Evolutionary conservation across 1,284 basidiomycete genomes (phyloP).

Genomic region (Microbotryum intermedium): DNA sequence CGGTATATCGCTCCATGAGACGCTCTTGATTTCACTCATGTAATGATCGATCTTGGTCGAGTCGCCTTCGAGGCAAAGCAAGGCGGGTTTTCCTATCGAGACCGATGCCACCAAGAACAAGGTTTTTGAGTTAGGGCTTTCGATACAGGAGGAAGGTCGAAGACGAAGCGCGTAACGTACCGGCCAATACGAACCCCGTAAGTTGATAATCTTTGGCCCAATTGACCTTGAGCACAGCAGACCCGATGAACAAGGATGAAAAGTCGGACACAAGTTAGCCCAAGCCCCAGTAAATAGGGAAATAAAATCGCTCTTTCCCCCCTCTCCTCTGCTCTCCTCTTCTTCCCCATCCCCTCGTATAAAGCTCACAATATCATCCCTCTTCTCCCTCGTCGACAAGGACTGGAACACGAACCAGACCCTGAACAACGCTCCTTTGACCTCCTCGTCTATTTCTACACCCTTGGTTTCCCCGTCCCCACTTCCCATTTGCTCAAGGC

Average conservation of each 20-base stretch:
- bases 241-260: background rate
- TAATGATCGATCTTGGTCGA: slow-evolving; percentile 38
- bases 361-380: slow-evolving; percentile 37
- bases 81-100: slow-evolving; percentile 41
- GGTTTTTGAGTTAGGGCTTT: too few species aligned
- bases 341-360: too few species aligned
- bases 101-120: too few species aligned
- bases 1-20: slow-evolving; percentile 44
- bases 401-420: slow-evolving; percentile 35
- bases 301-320: too few species aligned
- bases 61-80: slow-evolving; percentile 43
- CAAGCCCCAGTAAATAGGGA: too few species aligned
- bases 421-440: background rate
- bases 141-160: too few species aligned
- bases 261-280: background rate
- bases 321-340: too few species aligned
- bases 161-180: background rate
- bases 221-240: slow-evolving; percentile 22
- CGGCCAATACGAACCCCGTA: slow-evolving; percentile 41
- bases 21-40: slow-evolving; percentile 43
- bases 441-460: too few species aligned
- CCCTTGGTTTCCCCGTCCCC: too few species aligned
- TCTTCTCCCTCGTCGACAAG: slow-evolving; percentile 40
- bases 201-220: slow-evolving; percentile 39
- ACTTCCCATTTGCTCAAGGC: too few species aligned